phyloP scores from a whole-genome alignment of 192 early-diverging fungal genomes.

The Paraglomus brasilianum region DNA sequence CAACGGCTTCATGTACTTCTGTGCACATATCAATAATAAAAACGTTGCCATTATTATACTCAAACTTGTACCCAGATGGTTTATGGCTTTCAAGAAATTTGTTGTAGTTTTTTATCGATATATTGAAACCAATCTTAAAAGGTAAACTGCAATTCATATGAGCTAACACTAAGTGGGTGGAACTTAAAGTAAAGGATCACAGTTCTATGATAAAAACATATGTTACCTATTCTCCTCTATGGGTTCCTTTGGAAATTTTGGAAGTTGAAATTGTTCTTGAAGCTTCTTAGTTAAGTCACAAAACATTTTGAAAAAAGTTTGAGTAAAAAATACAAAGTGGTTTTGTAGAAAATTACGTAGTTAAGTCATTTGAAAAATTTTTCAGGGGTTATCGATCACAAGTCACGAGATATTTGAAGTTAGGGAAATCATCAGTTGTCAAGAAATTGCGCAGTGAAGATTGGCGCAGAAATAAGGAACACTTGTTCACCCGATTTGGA shows the following conservation, averaged over 20 bases:
- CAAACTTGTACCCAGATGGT: conserved; percentile 5
- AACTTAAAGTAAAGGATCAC: conserved; percentile 16
- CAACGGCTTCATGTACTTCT: neutral
- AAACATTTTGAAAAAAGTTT: conserved; percentile 11
- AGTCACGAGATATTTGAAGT: conserved; percentile 23
- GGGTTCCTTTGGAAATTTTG: conserved; percentile 17
- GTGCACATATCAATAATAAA: conserved; percentile 19
- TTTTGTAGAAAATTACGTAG: conserved; percentile 21
- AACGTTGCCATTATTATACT: neutral
- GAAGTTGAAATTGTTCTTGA: conserved; percentile 2
- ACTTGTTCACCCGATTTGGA: no score
- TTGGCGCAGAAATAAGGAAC: no score
- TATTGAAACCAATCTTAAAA: conserved; percentile 18
- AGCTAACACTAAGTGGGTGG: conserved; percentile 19
- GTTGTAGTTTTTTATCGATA: conserved; percentile 20
- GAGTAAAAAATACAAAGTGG: conserved; percentile 18
- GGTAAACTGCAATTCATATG: conserved; percentile 12
- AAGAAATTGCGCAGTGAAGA: no score
- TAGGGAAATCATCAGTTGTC: conserved; percentile 4
- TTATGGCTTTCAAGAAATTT: conserved; percentile 17
- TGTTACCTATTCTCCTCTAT: conserved; percentile 1
- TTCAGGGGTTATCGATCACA: conserved; percentile 4
- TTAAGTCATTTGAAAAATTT: neutral
- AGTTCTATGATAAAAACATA: conserved; percentile 6
- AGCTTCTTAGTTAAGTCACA: neutral